Conservation (phyloP, 441 rosid species). For the Gossypium davidsonii region DNA sequence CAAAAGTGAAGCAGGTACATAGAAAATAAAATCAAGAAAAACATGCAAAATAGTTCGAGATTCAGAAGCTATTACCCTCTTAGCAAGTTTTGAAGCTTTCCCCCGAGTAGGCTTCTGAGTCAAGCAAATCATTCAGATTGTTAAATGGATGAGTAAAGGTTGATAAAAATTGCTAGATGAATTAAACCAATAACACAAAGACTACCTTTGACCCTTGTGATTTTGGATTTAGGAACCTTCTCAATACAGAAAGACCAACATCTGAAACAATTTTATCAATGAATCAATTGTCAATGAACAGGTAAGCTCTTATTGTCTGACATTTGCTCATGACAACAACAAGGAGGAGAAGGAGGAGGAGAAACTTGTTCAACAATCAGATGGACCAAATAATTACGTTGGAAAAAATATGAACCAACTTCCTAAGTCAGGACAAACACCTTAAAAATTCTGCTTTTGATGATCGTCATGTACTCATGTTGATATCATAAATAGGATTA, state of each 20-base stretch:
- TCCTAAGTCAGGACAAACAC: background rate
- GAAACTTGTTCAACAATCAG: constrained; percentile 2
- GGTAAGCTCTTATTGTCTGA: background rate
- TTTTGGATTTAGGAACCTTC: constrained; percentile 67
- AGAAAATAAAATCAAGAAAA: constrained; percentile 8
- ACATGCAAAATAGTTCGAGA: constrained; percentile 1
- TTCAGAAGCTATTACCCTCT: constrained; percentile 58
- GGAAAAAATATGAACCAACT: background rate
- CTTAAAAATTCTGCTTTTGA: background rate
- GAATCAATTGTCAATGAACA: constrained; percentile 7
- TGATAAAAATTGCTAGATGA: constrained; percentile 12
- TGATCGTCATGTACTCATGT: background rate
- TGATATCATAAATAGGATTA: background rate
- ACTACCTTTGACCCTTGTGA: constrained; percentile 49
- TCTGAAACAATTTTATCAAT: constrained; percentile 43
- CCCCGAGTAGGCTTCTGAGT: constrained; percentile 71
- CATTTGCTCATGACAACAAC: background rate
- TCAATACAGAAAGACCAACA: constrained; percentile 86
- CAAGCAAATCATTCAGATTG: constrained; percentile 39
- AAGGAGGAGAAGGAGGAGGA: background rate
- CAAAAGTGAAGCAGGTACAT: background rate
- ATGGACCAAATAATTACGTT: background rate
- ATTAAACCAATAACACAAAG: constrained; percentile 20
- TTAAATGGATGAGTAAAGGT: constrained; percentile 29
- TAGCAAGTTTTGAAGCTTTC: constrained; percentile 84